These are phyloP conservation scores for Zygosaccharomyces pseudorouxii DNA, from an alignment of 805 yeast genomes.

Conservation along the genomic window DNA sequence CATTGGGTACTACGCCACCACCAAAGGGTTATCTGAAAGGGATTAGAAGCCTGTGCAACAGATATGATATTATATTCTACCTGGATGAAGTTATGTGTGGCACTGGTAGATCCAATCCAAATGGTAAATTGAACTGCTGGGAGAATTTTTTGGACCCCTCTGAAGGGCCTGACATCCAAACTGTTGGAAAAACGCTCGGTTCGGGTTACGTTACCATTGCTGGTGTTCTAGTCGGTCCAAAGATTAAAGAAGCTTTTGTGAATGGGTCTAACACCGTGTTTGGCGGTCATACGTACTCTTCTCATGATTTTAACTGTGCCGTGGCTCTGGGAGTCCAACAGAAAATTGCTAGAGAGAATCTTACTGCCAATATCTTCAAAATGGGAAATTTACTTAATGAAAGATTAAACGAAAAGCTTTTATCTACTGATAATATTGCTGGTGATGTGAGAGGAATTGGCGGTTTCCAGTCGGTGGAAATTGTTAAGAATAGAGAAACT, in stretches of 20 bases:
- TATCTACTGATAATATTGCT: conserved; percentile 36
- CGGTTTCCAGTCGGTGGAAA: conserved; percentile 54
- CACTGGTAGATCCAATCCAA: conserved; percentile 43
- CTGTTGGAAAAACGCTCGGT: conserved; percentile 47
- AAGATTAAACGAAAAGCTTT: conserved; percentile 34
- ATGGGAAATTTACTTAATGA: conserved; percentile 42
- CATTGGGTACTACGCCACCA: conserved; percentile 45
- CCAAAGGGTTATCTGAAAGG: conserved; percentile 47
- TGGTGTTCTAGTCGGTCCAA: conserved; percentile 42
- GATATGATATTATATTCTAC: conserved; percentile 47
- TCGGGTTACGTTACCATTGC: conserved; percentile 49
- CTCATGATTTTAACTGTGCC: conserved; percentile 43
- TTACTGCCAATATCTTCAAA: conserved; percentile 41
- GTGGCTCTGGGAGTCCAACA: conserved; percentile 46
- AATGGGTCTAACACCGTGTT: conserved; percentile 39
- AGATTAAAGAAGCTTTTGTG: conserved; percentile 36
- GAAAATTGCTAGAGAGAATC: conserved; percentile 34
- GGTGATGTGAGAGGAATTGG: conserved; percentile 65
- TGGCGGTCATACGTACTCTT: conserved; percentile 49
- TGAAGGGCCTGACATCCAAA: conserved; percentile 44
- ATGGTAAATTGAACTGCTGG: conserved; percentile 46
- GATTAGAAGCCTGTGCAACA: conserved; percentile 43
- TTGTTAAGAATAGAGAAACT: conserved; percentile 49
- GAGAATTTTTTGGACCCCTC: conserved; percentile 39
- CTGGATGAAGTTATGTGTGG: conserved; percentile 59